Evolutionary conservation across 768 basidiomycete species (phyloP).

Genomic region (Clitopilus hobsonii): DNA sequence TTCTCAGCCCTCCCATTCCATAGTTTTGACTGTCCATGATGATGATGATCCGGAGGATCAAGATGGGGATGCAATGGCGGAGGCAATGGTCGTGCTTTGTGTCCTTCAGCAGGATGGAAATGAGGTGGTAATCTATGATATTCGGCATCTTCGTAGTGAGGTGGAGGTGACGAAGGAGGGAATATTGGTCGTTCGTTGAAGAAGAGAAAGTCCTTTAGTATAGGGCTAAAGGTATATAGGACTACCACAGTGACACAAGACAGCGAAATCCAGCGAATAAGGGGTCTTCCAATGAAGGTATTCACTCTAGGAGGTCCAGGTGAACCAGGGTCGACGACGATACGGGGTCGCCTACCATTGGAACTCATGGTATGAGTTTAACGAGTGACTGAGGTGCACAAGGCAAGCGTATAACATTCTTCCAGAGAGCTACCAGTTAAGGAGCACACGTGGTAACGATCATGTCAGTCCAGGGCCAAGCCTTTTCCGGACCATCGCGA

Average conservation of each 20-base stretch:
- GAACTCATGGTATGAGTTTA: neutral
- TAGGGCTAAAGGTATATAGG: conserved; percentile 13
- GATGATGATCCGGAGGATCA: neutral
- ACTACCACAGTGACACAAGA: conserved; percentile 13
- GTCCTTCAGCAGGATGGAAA: neutral
- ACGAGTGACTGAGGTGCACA: too few relatives aligned
- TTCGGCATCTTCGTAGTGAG: neutral
- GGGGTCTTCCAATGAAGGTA: conserved; percentile 9
- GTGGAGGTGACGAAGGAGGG: conserved; percentile 5
- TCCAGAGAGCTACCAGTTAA: neutral
- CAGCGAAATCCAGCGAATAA: conserved; percentile 21
- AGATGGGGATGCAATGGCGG: conserved; percentile 5
- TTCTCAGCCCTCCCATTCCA: conserved; percentile 50
- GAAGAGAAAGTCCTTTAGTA: neutral
- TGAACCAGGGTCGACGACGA: conserved; percentile 12
- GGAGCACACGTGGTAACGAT: neutral
- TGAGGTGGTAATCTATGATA: neutral
- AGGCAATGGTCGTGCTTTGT: neutral
- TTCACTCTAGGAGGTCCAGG: conserved; percentile 4
- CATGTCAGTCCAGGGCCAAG: neutral
- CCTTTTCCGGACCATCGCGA: neutral
- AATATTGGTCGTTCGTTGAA: neutral
- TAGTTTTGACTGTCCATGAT: conserved; percentile 1
- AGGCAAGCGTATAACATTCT: neutral
- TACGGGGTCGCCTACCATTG: conserved; percentile 10